Percentiles rank a stretch among this genome's conserved stretches.
Conservation (phyloP, 352 stramenopile genomes). For the Aphanomyces stellatus region DNA sequence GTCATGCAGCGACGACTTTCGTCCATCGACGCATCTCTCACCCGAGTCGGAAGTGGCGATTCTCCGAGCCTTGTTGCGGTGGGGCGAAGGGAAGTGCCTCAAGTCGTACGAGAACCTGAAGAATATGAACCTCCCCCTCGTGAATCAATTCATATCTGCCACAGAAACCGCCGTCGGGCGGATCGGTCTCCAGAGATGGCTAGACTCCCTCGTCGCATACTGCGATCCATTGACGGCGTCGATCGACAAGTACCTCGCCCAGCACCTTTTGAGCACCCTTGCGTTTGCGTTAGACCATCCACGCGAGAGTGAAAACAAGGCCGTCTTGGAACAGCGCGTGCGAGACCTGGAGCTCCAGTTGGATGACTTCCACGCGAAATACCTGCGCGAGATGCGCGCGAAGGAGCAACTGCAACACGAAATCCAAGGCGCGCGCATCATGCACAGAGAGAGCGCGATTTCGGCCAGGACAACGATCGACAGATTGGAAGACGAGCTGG, state of each 20-base stretch:
- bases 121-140: not conserved
- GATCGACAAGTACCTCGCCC: not conserved
- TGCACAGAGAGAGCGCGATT: not conserved
- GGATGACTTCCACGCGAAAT: not conserved
- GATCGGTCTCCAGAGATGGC: not conserved
- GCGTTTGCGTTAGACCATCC: slow-evolving; percentile 5
- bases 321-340: not conserved
- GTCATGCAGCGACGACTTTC: not conserved
- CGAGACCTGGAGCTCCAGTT: not conserved
- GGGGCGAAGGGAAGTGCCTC: not conserved
- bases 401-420: not conserved
- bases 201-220: not conserved
- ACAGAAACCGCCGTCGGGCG: not conserved
- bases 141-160: slow-evolving; percentile 1
- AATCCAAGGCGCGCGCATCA: not conserved
- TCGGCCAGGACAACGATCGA: not conserved
- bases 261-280: not conserved
- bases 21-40: not conserved
- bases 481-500: not conserved
- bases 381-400: not conserved
- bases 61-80: not conserved
- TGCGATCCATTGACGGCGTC: slow-evolving; percentile 1
- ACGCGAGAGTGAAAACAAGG: not conserved
- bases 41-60: not conserved
- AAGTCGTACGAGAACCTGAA: not conserved